phyloP scores from a whole-genome alignment of 768 basidiomycete genomes.

The Macrocybe gigantea region DNA sequence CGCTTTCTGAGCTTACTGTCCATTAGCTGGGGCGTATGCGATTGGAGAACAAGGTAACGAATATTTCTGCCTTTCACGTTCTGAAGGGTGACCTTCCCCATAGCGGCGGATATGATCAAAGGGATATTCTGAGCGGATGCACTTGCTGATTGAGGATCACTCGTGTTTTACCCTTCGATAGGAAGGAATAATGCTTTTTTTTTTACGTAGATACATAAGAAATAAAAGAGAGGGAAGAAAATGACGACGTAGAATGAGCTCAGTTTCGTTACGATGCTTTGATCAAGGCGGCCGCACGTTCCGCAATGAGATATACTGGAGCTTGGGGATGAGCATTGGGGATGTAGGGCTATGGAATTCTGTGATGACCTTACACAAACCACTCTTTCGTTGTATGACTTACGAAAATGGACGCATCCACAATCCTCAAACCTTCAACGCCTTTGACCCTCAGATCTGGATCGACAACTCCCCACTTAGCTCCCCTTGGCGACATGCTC shows the following conservation, averaged over 20 bases:
- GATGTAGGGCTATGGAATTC: slow-evolving; percentile 6
- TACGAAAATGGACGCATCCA: slow-evolving; percentile 25
- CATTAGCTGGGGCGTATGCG: slow-evolving; percentile 34
- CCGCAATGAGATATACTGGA: slow-evolving; percentile 10
- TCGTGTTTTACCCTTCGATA: background rate
- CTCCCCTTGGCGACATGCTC: slow-evolving; percentile 14
- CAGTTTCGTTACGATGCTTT: slow-evolving; percentile 1
- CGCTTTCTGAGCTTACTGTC: background rate
- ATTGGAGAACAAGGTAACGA: slow-evolving; percentile 41
- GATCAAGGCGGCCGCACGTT: slow-evolving; percentile 11
- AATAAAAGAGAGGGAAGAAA: background rate
- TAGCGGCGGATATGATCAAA: slow-evolving; percentile 1
- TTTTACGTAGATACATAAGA: background rate
- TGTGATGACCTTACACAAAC: background rate
- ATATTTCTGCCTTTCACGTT: background rate
- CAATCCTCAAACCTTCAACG: slow-evolving; percentile 18
- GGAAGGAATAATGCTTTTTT: too few relatives aligned
- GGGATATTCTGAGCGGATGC: background rate
- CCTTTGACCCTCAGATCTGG: slow-evolving; percentile 23
- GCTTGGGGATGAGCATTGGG: slow-evolving; percentile 12
- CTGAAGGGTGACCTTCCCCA: background rate
- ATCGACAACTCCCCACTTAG: slow-evolving; percentile 21
- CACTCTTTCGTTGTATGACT: background rate
- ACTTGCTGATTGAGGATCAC: background rate
- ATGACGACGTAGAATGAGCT: background rate